Percentiles rank a stretch among this genome's conserved stretches.
These are phyloP conservation scores for Mrakia hoshinonis DNA, from an alignment of 768 basidiomycete genomes.

Conservation along the genomic window DNA sequence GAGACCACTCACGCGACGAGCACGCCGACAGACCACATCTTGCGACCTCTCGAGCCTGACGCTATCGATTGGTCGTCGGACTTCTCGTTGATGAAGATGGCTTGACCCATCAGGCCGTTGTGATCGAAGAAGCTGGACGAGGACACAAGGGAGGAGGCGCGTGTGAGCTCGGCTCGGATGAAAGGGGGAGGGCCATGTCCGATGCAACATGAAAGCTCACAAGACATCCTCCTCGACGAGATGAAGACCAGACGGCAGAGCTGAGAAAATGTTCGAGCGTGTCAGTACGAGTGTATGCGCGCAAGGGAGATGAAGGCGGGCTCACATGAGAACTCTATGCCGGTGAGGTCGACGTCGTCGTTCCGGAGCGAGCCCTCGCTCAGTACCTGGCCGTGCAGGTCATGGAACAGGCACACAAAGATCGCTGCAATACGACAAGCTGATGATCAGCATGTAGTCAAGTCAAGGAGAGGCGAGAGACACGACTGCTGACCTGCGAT, in stretches of 20 bases:
- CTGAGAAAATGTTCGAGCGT: background rate
- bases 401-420: background rate
- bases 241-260: slow-evolving; percentile 9
- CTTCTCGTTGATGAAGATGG: slow-evolving; percentile 8
- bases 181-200: background rate
- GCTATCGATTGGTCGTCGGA: background rate
- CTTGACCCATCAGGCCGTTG: background rate
- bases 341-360: slow-evolving; percentile 1
- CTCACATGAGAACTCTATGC: background rate
- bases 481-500: background rate
- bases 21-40: background rate
- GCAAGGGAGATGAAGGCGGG: background rate
- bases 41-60: background rate
- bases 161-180: background rate
- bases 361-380: background rate
- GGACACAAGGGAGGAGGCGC: background rate
- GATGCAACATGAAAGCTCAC: background rate
- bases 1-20: background rate
- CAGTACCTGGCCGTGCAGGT: background rate
- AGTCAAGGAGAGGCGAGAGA: background rate
- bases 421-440: background rate
- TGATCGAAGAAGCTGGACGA: slow-evolving; percentile 2
- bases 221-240: slow-evolving; percentile 12
- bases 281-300: background rate
- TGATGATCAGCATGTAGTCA: background rate